These are phyloP conservation scores for Agrocybe praecox DNA, from an alignment of 768 basidiomycete species.

Conservation along the genomic window DNA sequence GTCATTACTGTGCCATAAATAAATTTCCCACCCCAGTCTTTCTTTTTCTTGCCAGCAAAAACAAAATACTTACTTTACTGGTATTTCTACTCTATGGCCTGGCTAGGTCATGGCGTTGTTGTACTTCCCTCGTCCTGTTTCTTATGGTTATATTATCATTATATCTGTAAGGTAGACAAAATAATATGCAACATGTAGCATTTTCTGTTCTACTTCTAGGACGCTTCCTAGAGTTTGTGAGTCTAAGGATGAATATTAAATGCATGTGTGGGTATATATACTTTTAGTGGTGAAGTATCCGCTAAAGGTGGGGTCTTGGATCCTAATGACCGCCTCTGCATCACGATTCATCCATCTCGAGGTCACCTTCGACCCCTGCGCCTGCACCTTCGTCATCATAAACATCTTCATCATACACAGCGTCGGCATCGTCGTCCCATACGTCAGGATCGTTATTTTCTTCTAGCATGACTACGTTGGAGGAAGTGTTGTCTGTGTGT, in stretches of 20 bases:
- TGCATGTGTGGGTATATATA: background rate
- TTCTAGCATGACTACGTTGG: conserved; percentile 19
- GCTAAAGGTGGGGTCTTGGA: background rate
- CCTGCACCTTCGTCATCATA: conserved; percentile 74
- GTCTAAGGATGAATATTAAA: background rate
- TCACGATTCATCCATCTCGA: conserved; percentile 59
- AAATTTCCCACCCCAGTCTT: conserved; percentile 18
- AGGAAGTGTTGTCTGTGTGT: background rate
- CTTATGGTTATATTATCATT: conserved; percentile 12
- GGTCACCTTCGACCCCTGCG: conserved; percentile 67
- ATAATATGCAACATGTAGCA: conserved; percentile 17
- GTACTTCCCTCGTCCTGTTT: conserved; percentile 4
- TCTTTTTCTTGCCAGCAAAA: conserved; percentile 16
- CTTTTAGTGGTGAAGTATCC: background rate
- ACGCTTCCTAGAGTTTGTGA: background rate
- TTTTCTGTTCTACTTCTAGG: background rate
- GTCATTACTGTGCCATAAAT: conserved; percentile 15
- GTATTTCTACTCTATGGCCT: conserved; percentile 3
- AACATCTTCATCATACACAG: conserved; percentile 49
- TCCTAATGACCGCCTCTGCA: background rate
- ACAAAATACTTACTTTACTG: conserved; percentile 7
- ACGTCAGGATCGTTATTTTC: conserved; percentile 19
- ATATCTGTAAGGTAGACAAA: conserved; percentile 18
- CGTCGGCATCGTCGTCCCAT: conserved; percentile 43
- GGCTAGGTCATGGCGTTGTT: conserved; percentile 1